These are phyloP conservation scores for Papilionanthe hybrid DNA, from an alignment of 116 monocot species.

Conservation along the genomic window DNA sequence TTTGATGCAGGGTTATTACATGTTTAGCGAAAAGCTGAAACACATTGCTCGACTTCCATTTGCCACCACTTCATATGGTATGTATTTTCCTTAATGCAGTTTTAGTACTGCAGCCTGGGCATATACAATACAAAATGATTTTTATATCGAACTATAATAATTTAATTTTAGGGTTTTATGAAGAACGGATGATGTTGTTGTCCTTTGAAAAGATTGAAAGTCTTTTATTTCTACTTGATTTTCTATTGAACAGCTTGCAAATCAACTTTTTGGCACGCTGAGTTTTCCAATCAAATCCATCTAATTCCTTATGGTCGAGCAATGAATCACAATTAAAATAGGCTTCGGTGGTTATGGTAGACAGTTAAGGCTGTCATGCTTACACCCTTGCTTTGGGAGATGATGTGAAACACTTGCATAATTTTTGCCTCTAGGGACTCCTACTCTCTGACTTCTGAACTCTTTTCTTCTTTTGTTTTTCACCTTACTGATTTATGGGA, in stretches of 20 bases:
- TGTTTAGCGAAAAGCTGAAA: constrained; percentile 90
- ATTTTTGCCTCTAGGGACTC: too few relatives aligned
- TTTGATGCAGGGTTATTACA: constrained; percentile 79
- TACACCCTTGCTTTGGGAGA: background rate
- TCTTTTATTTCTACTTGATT: background rate
- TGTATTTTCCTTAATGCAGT: constrained; percentile 2
- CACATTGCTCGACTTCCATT: constrained; percentile 82
- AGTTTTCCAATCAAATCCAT: background rate
- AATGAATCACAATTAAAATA: too few relatives aligned
- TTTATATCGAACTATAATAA: background rate
- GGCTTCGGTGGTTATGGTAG: too few relatives aligned
- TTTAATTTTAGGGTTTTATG: background rate
- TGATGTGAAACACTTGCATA: background rate
- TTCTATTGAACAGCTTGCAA: background rate
- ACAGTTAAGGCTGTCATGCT: background rate
- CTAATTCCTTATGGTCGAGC: too few relatives aligned
- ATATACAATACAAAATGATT: background rate
- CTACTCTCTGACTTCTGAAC: too few relatives aligned
- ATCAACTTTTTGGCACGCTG: background rate
- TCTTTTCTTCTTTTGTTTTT: too few relatives aligned
- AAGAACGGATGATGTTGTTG: background rate
- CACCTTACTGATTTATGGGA: too few relatives aligned
- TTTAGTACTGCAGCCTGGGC: background rate
- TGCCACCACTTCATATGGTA: constrained; percentile 68
- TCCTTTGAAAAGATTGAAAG: background rate